A percentile compares a stretch with the other conserved stretches of the same genome.
Conservation (phyloP, 371 early-diverging fungal genomes). For the Umbelopsis sp. region DNA sequence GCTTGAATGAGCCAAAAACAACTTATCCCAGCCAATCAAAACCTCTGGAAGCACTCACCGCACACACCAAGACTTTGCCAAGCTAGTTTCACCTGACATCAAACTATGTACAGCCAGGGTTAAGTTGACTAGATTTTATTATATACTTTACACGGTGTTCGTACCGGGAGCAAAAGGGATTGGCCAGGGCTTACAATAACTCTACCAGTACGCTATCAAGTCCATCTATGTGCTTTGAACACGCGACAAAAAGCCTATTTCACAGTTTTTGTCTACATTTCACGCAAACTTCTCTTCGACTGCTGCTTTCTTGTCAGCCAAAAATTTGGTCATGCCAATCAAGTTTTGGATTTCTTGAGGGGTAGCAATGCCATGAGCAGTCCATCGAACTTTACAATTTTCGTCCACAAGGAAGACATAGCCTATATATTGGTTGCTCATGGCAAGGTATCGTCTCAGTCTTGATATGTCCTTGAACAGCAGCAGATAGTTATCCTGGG, state of each 20-base stretch:
- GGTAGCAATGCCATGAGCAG: slow-evolving; percentile 81
- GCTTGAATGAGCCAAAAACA: background rate
- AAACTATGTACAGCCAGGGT: no score
- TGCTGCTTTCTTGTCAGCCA: slow-evolving; percentile 33
- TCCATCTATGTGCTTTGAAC: no score
- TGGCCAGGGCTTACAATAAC: no score
- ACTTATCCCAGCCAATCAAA: background rate
- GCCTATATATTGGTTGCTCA: slow-evolving; percentile 78
- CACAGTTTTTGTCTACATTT: no score
- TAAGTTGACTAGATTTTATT: no score
- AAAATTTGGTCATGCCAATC: slow-evolving; percentile 51
- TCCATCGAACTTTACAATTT: slow-evolving; percentile 80
- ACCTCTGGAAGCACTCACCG: no score
- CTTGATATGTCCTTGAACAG: slow-evolving; percentile 63
- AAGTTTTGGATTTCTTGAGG: slow-evolving; percentile 65
- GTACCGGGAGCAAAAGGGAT: no score
- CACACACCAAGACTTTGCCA: no score
- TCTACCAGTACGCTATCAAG: no score
- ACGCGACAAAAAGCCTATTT: no score
- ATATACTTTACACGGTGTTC: no score
- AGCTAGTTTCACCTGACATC: no score
- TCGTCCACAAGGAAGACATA: slow-evolving; percentile 81
- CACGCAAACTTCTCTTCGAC: background rate
- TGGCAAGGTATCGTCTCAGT: slow-evolving; percentile 60
- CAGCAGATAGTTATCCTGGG: slow-evolving; percentile 62